phyloP scores from a whole-genome alignment of 768 basidiomycete genomes.

The Pisolithus sp. region DNA sequence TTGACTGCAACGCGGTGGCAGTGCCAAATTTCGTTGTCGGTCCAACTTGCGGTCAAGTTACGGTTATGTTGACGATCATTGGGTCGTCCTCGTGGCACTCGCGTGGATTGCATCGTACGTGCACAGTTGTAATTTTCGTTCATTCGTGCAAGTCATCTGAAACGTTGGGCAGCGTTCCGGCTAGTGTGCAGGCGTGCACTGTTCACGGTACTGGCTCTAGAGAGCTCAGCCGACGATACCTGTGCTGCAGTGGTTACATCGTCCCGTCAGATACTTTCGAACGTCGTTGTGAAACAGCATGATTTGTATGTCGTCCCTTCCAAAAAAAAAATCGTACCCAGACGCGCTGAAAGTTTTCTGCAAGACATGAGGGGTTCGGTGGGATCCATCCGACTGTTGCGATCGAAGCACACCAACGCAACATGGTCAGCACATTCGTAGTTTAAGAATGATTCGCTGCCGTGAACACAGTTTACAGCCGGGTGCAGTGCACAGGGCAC shows the following conservation, averaged over 20 bases:
- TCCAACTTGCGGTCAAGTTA: too few species aligned
- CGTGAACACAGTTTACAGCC: constrained; percentile 43
- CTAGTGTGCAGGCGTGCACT: constrained; percentile 1
- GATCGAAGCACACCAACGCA: constrained; percentile 69
- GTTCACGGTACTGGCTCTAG: constrained; percentile 70
- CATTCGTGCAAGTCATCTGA: too few species aligned
- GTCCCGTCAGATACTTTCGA: constrained; percentile 63
- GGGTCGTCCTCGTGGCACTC: too few species aligned
- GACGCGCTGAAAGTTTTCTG: background rate
- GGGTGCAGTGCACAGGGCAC: constrained; percentile 58
- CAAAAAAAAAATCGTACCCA: background rate
- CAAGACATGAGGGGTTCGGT: constrained; percentile 32
- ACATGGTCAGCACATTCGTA: constrained; percentile 46
- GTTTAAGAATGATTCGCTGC: background rate
- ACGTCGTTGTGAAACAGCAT: constrained; percentile 83
- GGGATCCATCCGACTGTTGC: constrained; percentile 80
- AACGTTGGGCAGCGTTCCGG: background rate
- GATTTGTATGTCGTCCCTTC: constrained; percentile 36
- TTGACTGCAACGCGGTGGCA: background rate
- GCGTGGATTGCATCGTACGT: too few species aligned
- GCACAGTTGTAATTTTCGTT: too few species aligned
- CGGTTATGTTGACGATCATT: too few species aligned
- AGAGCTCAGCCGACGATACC: constrained; percentile 91
- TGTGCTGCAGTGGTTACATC: constrained; percentile 84
- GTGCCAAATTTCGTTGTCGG: constrained; percentile 1